phyloP scores from a whole-genome alignment of 345 rosid species.

The Syzygium jambos region DNA sequence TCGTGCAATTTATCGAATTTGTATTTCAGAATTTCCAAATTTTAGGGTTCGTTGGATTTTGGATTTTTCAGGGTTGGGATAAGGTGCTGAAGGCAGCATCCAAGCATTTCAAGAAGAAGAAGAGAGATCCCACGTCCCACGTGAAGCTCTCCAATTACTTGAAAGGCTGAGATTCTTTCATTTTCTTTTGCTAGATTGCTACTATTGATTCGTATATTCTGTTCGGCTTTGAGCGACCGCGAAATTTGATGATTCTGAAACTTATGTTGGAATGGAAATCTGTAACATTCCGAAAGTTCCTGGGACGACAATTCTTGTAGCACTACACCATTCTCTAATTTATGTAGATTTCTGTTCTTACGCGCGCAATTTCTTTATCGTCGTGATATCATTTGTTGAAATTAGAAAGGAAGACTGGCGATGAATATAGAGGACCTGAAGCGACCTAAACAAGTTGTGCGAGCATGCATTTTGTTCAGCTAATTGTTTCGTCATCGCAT shows the following conservation, averaged over 20 bases:
- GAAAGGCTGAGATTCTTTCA: neutral
- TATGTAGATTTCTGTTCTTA: neutral
- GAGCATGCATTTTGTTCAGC: neutral
- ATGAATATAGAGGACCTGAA: neutral
- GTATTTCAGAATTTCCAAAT: neutral
- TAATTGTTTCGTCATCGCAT: neutral
- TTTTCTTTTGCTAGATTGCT: neutral
- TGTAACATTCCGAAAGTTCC: neutral
- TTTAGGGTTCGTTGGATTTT: neutral
- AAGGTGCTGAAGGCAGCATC: constrained; percentile 66
- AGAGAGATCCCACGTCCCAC: constrained; percentile 28
- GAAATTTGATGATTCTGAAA: neutral
- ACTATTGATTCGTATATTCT: neutral
- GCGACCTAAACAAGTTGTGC: neutral
- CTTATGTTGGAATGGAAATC: neutral
- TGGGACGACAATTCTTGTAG: neutral
- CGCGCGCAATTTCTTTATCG: neutral
- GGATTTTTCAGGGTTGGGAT: constrained; percentile 46
- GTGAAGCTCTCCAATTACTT: constrained; percentile 36
- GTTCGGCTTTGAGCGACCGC: neutral
- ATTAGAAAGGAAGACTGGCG: neutral
- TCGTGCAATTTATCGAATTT: neutral
- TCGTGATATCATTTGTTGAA: neutral
- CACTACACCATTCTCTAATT: neutral
- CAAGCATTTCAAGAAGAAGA: constrained; percentile 65